These are phyloP conservation scores for Hylodesmum podocarpum DNA, from an alignment of 306 rosid species.

Conservation along the genomic window DNA sequence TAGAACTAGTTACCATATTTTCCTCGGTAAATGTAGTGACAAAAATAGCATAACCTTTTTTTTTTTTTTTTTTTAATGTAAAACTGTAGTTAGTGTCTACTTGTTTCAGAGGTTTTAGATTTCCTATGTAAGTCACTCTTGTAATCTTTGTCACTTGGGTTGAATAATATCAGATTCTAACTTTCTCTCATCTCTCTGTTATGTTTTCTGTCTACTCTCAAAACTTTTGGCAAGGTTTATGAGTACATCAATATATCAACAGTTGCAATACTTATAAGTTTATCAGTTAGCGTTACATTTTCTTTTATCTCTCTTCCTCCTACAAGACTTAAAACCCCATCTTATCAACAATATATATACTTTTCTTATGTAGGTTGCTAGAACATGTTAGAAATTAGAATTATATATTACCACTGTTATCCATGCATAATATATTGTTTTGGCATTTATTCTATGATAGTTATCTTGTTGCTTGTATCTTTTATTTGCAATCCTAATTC, in stretches of 20 bases:
- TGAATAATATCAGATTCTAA: too few relatives aligned
- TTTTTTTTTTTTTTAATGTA: too few relatives aligned
- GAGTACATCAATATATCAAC: not conserved
- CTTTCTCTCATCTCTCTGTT: too few relatives aligned
- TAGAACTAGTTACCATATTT: not conserved
- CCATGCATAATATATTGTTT: not conserved
- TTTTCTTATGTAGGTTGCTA: not conserved
- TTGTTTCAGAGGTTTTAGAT: too few relatives aligned
- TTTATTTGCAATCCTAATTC: constrained; percentile 12
- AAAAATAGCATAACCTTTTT: too few relatives aligned
- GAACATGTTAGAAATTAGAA: constrained; percentile 11
- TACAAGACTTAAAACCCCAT: not conserved
- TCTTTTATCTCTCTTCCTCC: not conserved
- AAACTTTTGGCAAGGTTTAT: too few relatives aligned
- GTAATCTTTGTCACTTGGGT: too few relatives aligned
- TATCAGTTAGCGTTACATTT: not conserved
- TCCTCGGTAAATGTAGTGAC: too few relatives aligned
- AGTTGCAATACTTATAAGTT: not conserved
- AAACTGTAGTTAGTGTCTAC: too few relatives aligned
- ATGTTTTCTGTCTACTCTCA: too few relatives aligned
- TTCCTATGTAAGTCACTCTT: too few relatives aligned
- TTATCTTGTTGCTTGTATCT: constrained; percentile 19
- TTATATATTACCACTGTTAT: not conserved
- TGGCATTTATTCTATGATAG: constrained; percentile 4
- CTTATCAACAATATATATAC: not conserved